These are phyloP conservation scores for Talaromyces liani DNA, from an alignment of 495 filamentous ascomycete genomes.

Conservation along the genomic window DNA sequence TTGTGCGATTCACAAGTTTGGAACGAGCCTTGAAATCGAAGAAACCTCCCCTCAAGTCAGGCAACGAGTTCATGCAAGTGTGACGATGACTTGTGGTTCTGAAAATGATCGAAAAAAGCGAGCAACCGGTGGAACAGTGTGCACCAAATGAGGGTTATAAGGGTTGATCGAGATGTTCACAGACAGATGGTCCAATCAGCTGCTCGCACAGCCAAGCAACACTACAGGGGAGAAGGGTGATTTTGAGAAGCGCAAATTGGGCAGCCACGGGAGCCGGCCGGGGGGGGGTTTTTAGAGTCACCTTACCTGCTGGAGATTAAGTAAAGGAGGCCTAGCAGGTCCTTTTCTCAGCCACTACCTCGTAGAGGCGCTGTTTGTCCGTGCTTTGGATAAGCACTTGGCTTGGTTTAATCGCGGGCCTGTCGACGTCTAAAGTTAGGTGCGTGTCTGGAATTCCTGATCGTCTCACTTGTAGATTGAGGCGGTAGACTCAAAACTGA, in stretches of 20 bases:
- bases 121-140: not conserved
- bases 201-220: not conserved
- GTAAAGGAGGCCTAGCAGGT: not conserved
- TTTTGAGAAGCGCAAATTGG: not conserved
- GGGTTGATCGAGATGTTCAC: not conserved
- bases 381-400: not conserved
- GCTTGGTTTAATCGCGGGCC: not conserved
- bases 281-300: not conserved
- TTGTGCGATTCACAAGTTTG: not conserved
- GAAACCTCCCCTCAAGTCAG: not conserved
- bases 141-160: not conserved
- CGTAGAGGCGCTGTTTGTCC: not conserved
- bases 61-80: not conserved
- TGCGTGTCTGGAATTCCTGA: not conserved
- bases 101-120: not conserved
- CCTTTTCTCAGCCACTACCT: not conserved
- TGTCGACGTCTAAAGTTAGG: not conserved
- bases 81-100: not conserved
- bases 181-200: not conserved
- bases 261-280: constrained; percentile 1
- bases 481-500: not conserved
- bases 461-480: not conserved
- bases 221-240: not conserved
- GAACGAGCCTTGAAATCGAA: not conserved
- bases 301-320: not conserved